Conservation (phyloP, 768 basidiomycete species). For the Trametes cingulata region DNA sequence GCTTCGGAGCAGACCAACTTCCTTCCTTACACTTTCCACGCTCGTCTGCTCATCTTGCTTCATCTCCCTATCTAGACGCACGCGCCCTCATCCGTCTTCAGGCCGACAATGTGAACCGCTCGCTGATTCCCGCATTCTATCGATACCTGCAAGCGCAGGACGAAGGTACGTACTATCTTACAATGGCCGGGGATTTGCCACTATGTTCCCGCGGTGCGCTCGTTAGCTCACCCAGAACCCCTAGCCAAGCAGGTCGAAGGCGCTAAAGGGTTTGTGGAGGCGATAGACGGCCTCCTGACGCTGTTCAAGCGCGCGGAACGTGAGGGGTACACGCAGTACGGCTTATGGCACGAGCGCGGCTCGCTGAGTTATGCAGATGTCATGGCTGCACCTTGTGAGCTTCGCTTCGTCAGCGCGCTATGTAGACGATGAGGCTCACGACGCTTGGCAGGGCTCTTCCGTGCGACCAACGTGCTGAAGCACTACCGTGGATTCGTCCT, state of each 20-base stretch:
- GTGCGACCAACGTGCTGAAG: constrained; percentile 61
- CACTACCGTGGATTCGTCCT: constrained; percentile 70
- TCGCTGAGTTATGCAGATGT: constrained; percentile 61
- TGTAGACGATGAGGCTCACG: not conserved
- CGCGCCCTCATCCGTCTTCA: constrained; percentile 68
- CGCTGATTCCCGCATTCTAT: constrained; percentile 70
- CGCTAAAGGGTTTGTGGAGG: constrained; percentile 54
- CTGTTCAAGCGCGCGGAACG: constrained; percentile 55
- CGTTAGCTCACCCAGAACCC: not conserved
- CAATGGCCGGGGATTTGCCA: not conserved
- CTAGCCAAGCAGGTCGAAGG: constrained; percentile 47
- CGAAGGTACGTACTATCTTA: constrained; percentile 16
- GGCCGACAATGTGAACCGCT: constrained; percentile 64
- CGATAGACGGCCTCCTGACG: constrained; percentile 50
- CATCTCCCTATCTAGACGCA: constrained; percentile 48
- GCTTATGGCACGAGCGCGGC: constrained; percentile 60
- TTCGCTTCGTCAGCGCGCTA: constrained; percentile 17
- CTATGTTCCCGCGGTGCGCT: not conserved
- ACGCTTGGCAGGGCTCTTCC: constrained; percentile 60
- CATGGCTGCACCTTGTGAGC: constrained; percentile 69
- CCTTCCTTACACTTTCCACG: not conserved
- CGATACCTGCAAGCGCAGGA: constrained; percentile 74
- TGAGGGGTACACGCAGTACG: constrained; percentile 45
- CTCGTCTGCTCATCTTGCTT: not conserved
- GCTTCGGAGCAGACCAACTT: no score